A percentile compares a stretch with the other conserved stretches of the same genome.
These are phyloP conservation scores for Kluyveromyces lactis DNA, from an alignment of 805 yeast species.

Conservation along the genomic window DNA sequence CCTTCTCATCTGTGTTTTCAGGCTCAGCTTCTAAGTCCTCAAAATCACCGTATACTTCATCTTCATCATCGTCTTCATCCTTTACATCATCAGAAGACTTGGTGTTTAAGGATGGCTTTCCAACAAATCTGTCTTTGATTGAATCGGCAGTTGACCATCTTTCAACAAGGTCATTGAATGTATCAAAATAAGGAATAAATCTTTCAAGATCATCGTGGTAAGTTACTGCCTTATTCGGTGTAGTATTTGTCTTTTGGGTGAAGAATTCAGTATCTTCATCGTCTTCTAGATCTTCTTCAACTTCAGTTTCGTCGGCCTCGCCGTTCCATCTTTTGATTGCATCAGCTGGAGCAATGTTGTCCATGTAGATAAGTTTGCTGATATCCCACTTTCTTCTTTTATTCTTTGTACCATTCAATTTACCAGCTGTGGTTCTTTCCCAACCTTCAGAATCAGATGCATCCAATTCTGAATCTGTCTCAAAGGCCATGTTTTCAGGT, in stretches of 20 bases:
- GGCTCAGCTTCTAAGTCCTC: constrained; percentile 40
- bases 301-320: constrained; percentile 35
- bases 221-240: constrained; percentile 2
- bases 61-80: constrained; percentile 37
- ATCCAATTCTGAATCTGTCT: constrained; percentile 46
- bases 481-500: constrained; percentile 35
- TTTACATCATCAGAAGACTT: constrained; percentile 24
- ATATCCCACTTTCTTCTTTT: constrained; percentile 63
- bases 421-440: constrained; percentile 45
- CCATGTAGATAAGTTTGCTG: constrained; percentile 70
- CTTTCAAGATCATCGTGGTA: constrained; percentile 25
- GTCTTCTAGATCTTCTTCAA: constrained; percentile 34
- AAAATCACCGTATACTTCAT: constrained; percentile 47
- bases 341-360: constrained; percentile 65
- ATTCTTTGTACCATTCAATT: constrained; percentile 43
- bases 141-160: constrained; percentile 25
- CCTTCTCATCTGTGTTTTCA: constrained; percentile 6
- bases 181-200: constrained; percentile 29
- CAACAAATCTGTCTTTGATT: constrained; percentile 27
- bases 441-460: constrained; percentile 31
- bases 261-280: constrained; percentile 44
- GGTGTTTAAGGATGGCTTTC: constrained; percentile 21
- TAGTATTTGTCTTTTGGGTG: constrained; percentile 32
- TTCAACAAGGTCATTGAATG: constrained; percentile 22
- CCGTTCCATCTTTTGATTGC: constrained; percentile 65